Percentiles rank a stretch among this genome's conserved stretches.
Evolutionary conservation across 2,329 filamentous ascomycete species (phyloP).

Genomic region (Calonectria naviculata): DNA sequence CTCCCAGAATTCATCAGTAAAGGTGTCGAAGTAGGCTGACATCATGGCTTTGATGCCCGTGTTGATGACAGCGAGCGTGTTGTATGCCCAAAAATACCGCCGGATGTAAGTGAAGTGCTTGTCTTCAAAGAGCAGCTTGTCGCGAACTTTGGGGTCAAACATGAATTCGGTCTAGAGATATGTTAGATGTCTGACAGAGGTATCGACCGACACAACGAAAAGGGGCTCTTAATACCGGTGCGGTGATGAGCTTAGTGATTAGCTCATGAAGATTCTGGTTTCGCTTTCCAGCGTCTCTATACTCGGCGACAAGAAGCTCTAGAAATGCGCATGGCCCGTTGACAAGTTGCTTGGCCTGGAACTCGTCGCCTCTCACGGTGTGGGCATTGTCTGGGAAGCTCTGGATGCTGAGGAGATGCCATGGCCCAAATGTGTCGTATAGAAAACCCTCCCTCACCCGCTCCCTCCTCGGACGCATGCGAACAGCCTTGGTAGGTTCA

Average conservation of each 20-base stretch:
- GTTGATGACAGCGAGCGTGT: slow-evolving; percentile 70
- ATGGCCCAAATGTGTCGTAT: slow-evolving; percentile 69
- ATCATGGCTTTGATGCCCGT: slow-evolving; percentile 69
- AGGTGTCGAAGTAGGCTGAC: slow-evolving; percentile 66
- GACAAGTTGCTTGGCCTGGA: slow-evolving; percentile 63
- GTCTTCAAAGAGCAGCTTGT: slow-evolving; percentile 71
- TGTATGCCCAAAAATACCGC: slow-evolving; percentile 72
- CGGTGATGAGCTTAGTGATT: slow-evolving; percentile 69
- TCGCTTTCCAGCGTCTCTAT: slow-evolving; percentile 68
- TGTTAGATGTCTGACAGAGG: slow-evolving; percentile 20
- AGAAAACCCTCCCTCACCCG: slow-evolving; percentile 62
- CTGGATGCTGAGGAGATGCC: slow-evolving; percentile 69
- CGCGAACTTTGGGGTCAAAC: slow-evolving; percentile 65
- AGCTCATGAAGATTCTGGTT: slow-evolving; percentile 66
- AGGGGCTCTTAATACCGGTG: slow-evolving; percentile 52
- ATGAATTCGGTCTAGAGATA: slow-evolving; percentile 61
- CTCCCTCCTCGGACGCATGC: slow-evolving; percentile 60
- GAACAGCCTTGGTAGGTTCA: slow-evolving; percentile 59
- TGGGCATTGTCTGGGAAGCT: slow-evolving; percentile 70
- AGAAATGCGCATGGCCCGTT: slow-evolving; percentile 73
- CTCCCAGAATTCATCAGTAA: slow-evolving; percentile 69
- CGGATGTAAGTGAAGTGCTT: slow-evolving; percentile 69
- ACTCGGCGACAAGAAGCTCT: slow-evolving; percentile 67
- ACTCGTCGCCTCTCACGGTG: slow-evolving; percentile 65
- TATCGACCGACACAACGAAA: not conserved